Evolutionary conservation across 2,329 filamentous ascomycete genomes (phyloP).

Genomic region (Calonectria honghensis): DNA sequence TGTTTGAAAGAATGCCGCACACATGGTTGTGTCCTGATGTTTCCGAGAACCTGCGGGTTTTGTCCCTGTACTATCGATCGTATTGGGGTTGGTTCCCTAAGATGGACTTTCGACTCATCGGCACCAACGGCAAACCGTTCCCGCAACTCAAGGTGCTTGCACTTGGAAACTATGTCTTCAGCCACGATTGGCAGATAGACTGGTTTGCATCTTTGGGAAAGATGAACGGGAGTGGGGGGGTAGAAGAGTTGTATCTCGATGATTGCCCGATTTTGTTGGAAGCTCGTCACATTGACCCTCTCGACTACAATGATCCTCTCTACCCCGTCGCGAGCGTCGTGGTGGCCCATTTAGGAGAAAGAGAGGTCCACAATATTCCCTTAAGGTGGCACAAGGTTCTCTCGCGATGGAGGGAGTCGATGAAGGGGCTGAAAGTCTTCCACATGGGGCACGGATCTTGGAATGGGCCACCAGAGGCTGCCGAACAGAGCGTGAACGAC

Average conservation of each 20-base stretch:
- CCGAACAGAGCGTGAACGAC: neutral
- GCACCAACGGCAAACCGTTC: conserved; percentile 51
- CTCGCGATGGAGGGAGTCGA: conserved; percentile 25
- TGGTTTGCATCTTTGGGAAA: conserved; percentile 64
- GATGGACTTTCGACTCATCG: conserved; percentile 57
- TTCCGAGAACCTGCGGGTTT: conserved; percentile 54
- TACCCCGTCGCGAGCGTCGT: conserved; percentile 10
- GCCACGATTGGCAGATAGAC: conserved; percentile 66
- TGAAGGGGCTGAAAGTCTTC: conserved; percentile 41
- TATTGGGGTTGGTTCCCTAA: conserved; percentile 65
- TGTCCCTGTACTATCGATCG: conserved; percentile 61
- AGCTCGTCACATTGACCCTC: neutral
- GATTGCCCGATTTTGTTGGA: conserved; percentile 61
- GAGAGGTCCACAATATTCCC: neutral
- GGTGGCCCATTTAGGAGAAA: neutral
- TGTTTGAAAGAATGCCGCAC: conserved; percentile 45
- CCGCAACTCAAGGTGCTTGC: conserved; percentile 62
- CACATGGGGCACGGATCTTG: conserved; percentile 17
- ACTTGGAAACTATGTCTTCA: conserved; percentile 65
- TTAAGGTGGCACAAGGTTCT: conserved; percentile 45
- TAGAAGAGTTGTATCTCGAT: conserved; percentile 65
- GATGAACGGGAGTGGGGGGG: conserved; percentile 38
- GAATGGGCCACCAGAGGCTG: neutral
- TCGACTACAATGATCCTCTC: conserved; percentile 21
- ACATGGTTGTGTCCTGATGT: conserved; percentile 51